Percentiles rank a stretch among this genome's conserved stretches.
These are phyloP conservation scores for Lophiostoma macrostomum DNA, from an alignment of 495 filamentous ascomycete species.

Conservation along the genomic window DNA sequence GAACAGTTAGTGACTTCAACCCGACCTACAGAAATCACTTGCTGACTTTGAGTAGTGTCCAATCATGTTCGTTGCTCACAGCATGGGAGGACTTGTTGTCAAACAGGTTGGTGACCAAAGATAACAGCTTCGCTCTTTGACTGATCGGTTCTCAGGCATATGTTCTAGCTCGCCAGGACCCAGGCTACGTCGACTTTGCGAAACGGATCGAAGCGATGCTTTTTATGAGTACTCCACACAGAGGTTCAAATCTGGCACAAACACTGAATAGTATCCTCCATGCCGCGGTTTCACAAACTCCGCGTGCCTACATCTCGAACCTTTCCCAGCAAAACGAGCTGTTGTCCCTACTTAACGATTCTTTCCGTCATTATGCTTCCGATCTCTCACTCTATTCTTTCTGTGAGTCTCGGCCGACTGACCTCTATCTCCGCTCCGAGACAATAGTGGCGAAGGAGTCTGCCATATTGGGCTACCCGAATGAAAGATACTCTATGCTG, in stretches of 20 bases:
- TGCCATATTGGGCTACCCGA: conserved; percentile 11
- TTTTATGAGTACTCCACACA: conserved; percentile 54
- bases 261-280: conserved; percentile 43
- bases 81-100: conserved; percentile 43
- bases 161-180: no score
- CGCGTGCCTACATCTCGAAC: conserved; percentile 8
- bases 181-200: conserved; percentile 33
- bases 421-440: no score
- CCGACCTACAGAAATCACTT: no score
- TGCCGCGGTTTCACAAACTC: not conserved
- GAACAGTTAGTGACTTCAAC: no score
- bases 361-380: conserved; percentile 15
- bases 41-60: not conserved
- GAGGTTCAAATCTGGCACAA: conserved; percentile 48
- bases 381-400: no score
- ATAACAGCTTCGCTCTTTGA: no score
- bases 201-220: conserved; percentile 45
- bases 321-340: not conserved
- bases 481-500: not conserved
- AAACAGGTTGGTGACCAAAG: conserved; percentile 43
- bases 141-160: no score
- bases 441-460: conserved; percentile 15
- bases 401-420: no score
- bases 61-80: conserved; percentile 25
- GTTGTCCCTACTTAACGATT: conserved; percentile 9